Evolutionary conservation across 371 early-diverging fungal species (phyloP).

Genomic region (Chytridium lagenaria): DNA sequence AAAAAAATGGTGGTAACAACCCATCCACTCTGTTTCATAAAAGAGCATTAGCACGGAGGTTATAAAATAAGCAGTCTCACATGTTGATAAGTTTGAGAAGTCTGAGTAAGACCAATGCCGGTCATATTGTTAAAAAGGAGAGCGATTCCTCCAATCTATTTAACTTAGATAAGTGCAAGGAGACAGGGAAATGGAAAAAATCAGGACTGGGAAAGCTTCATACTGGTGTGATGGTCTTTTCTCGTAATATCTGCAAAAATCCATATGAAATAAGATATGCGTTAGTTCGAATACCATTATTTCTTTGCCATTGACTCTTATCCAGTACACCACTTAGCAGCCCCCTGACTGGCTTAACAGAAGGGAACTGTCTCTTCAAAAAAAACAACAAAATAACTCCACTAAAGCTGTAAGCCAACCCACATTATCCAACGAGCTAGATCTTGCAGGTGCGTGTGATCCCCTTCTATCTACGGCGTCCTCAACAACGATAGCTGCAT

Average conservation of each 20-base stretch:
- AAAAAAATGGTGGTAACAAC: constrained; percentile 40
- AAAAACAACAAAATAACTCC: no score
- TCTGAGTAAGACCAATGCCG: constrained; percentile 49
- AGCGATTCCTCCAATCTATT: constrained; percentile 44
- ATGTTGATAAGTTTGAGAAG: constrained; percentile 25
- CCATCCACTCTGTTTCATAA: constrained; percentile 43
- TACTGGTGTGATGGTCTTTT: constrained; percentile 32
- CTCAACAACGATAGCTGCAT: no score
- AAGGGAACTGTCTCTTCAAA: no score
- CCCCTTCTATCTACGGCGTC: no score
- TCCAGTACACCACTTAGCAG: no score
- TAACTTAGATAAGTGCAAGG: not conserved
- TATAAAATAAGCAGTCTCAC: constrained; percentile 1
- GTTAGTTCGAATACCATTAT: no score
- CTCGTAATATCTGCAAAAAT: constrained; percentile 26
- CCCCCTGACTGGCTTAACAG: no score
- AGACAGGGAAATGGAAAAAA: not conserved
- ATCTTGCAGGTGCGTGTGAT: no score
- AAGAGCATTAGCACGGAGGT: constrained; percentile 5
- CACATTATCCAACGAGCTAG: no score
- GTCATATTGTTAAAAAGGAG: constrained; percentile 57
- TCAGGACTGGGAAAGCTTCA: not conserved
- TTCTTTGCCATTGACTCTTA: no score
- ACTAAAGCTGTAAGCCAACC: no score
- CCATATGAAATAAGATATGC: no score